phyloP scores from a whole-genome alignment of 129 eudicot genomes.

The Pseudognaphalium luteoalbum region DNA sequence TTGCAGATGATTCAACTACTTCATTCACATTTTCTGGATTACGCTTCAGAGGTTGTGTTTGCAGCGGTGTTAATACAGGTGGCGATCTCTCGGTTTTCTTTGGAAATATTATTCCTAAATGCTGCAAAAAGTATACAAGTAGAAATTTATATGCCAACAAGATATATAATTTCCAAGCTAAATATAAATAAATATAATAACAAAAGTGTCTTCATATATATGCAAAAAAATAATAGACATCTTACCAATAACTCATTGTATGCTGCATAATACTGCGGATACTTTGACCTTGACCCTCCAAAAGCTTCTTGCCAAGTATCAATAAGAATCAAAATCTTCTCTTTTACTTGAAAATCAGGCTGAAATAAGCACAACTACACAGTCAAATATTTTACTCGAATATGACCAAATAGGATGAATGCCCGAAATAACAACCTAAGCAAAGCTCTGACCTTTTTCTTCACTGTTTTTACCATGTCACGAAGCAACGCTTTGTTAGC shows the following conservation, averaged over 20 bases:
- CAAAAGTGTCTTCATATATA: neutral
- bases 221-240: neutral
- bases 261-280: constrained; percentile 83
- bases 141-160: neutral
- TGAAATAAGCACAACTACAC: constrained; percentile 25
- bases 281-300: constrained; percentile 89
- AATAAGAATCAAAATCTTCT: constrained; percentile 80
- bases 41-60: constrained; percentile 72
- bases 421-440: neutral
- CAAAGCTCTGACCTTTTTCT: constrained; percentile 61
- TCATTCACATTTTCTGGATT: constrained; percentile 44
- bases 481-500: constrained; percentile 78
- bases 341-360: constrained; percentile 91
- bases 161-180: neutral
- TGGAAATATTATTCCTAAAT: constrained; percentile 86
- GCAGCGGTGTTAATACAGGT: constrained; percentile 88
- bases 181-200: neutral
- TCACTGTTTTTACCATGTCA: constrained; percentile 85
- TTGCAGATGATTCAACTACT: constrained; percentile 61
- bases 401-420: constrained; percentile 4
- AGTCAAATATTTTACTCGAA: neutral
- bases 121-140: constrained; percentile 45
- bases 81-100: constrained; percentile 68
- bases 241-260: constrained; percentile 84
- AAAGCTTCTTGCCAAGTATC: constrained; percentile 98